phyloP scores from a whole-genome alignment of 140 eudicot genomes.

The Erigeron philadelphicus region DNA sequence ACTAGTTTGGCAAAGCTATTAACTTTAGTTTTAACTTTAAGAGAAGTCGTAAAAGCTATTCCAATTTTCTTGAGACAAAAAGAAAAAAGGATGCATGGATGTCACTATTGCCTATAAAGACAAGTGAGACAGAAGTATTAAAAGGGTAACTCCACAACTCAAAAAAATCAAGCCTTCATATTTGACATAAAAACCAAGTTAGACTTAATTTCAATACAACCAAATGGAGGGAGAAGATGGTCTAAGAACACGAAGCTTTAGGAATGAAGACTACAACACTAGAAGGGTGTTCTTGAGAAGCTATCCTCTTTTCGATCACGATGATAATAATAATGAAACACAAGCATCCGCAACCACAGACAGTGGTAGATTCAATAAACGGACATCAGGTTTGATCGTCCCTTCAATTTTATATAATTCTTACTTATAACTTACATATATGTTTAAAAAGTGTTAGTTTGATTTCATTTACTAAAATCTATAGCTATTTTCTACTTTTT shows the following conservation, averaged over 20 bases:
- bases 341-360: slow-evolving; percentile 1
- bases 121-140: slow-evolving; percentile 29
- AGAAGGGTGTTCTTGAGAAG: slow-evolving; percentile 71
- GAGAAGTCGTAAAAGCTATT: not conserved
- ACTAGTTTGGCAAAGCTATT: not conserved
- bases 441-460: no score
- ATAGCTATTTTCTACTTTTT: not conserved
- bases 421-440: no score
- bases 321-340: slow-evolving; percentile 21
- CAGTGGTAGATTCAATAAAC: not conserved
- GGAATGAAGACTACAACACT: slow-evolving; percentile 60
- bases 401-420: not conserved
- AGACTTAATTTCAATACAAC: not conserved
- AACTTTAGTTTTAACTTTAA: slow-evolving; percentile 9
- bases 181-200: slow-evolving; percentile 18
- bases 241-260: slow-evolving; percentile 60
- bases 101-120: slow-evolving; percentile 8
- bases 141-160: slow-evolving; percentile 28
- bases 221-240: slow-evolving; percentile 38
- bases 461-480: no score
- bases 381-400: not conserved
- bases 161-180: slow-evolving; percentile 24
- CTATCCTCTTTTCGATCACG: slow-evolving; percentile 60
- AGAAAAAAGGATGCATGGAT: slow-evolving; percentile 4
- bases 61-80: not conserved